These are phyloP conservation scores for Diplocarpon rosae DNA, from an alignment of 2,329 filamentous ascomycete genomes.

Conservation along the genomic window DNA sequence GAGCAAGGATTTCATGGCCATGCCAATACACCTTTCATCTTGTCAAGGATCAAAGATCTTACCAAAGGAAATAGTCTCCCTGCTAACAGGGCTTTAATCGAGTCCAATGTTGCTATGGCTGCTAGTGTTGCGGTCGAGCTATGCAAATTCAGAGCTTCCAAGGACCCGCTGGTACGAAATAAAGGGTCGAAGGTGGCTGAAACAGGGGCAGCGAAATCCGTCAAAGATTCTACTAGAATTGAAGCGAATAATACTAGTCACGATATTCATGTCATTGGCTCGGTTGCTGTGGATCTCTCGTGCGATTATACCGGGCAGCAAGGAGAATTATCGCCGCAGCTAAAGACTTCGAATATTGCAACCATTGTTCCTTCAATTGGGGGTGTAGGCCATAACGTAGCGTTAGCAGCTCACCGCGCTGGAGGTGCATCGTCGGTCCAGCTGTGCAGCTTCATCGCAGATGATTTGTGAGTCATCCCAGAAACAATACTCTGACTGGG, in stretches of 20 bases:
- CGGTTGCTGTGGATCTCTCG: constrained; percentile 75
- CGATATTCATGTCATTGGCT: constrained; percentile 81
- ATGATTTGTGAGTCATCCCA: constrained; percentile 50
- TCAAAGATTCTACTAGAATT: neutral
- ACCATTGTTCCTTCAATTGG: constrained; percentile 73
- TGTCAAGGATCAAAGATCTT: constrained; percentile 57
- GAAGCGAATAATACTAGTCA: constrained; percentile 20
- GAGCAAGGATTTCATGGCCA: constrained; percentile 47
- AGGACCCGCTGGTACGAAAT: neutral
- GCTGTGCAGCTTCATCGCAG: constrained; percentile 70
- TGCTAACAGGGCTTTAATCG: constrained; percentile 54
- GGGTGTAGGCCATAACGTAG: constrained; percentile 87
- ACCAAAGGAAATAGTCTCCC: constrained; percentile 50
- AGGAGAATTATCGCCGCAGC: constrained; percentile 25
- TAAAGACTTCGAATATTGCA: constrained; percentile 79
- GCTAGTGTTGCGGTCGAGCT: constrained; percentile 51
- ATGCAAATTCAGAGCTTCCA: constrained; percentile 1
- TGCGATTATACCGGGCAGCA: constrained; percentile 59
- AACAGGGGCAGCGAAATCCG: too few species aligned
- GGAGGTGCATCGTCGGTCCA: constrained; percentile 49
- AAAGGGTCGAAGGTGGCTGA: too few species aligned
- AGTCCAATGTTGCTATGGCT: constrained; percentile 54
- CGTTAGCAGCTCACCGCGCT: constrained; percentile 64
- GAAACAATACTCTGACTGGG: neutral
- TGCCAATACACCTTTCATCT: constrained; percentile 58